Percentiles rank a stretch among this genome's conserved stretches.
These are phyloP conservation scores for Coemansia sp. DNA, from an alignment of 371 early-diverging fungal species.

Conservation along the genomic window DNA sequence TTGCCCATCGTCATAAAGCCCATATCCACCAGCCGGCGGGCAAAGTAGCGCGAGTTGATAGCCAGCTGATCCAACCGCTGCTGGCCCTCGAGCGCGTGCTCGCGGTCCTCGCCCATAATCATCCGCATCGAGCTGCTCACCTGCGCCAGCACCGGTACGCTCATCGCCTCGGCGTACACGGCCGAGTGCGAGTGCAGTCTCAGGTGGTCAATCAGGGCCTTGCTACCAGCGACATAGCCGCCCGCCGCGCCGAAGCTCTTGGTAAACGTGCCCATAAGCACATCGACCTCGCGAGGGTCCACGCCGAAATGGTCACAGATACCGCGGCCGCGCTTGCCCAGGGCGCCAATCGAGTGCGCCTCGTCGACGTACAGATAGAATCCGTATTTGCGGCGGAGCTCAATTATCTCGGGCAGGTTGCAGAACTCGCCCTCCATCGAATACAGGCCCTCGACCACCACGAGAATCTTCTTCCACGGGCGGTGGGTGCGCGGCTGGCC, in stretches of 20 bases:
- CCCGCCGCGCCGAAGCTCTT: constrained; percentile 99
- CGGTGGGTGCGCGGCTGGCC: constrained; percentile 99
- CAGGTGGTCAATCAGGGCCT: constrained; percentile 86
- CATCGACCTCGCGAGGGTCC: constrained; percentile 89
- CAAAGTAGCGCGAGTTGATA: constrained; percentile 87
- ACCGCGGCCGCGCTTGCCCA: constrained; percentile 94
- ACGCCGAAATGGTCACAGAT: constrained; percentile 96
- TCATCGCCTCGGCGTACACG: constrained; percentile 93
- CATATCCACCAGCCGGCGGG: too few species aligned
- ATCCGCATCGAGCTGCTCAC: constrained; percentile 86
- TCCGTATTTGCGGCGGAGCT: constrained; percentile 94
- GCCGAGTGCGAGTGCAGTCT: constrained; percentile 81
- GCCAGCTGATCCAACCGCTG: constrained; percentile 80
- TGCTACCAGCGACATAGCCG: constrained; percentile 92
- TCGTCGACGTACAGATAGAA: constrained; percentile 99
- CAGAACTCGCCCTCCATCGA: constrained; percentile 99
- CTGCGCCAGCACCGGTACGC: constrained; percentile 91
- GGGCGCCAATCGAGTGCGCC: constrained; percentile 99
- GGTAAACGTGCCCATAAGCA: constrained; percentile 99
- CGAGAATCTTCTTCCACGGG: constrained; percentile 98
- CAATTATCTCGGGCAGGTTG: constrained; percentile 87
- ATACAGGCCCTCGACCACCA: constrained; percentile 98
- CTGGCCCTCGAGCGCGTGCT: constrained; percentile 69
- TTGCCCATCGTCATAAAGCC: constrained; percentile 97
- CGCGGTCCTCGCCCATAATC: constrained; percentile 87